Evolutionary conservation across 2,329 filamentous ascomycete genomes (phyloP).

Genomic region (Hypoxylon sp.): DNA sequence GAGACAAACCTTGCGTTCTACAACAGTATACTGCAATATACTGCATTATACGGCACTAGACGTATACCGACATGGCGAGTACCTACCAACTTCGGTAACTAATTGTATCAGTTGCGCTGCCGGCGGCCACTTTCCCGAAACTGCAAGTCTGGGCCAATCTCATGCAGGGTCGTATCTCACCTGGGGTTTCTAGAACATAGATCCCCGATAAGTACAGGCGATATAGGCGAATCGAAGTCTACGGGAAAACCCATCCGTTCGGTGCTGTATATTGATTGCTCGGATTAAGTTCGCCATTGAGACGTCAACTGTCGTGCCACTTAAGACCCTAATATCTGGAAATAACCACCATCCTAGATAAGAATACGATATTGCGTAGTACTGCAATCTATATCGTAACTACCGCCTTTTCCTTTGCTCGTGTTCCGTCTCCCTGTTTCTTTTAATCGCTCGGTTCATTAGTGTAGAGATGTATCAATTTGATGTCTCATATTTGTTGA

Average conservation of each 20-base stretch:
- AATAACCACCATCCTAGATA: slow-evolving; percentile 9
- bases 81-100: slow-evolving; percentile 33
- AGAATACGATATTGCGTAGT: slow-evolving; percentile 6
- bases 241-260: slow-evolving; percentile 8
- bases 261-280: slow-evolving; percentile 24
- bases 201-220: slow-evolving; percentile 29
- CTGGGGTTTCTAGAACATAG: slow-evolving; percentile 39
- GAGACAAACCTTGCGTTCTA: not conserved
- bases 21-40: not conserved
- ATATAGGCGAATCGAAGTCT: slow-evolving; percentile 16
- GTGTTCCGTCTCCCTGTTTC: not conserved
- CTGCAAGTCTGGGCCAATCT: slow-evolving; percentile 29
- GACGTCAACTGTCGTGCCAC: slow-evolving; percentile 23
- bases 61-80: slow-evolving; percentile 18
- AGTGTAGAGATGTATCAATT: not conserved
- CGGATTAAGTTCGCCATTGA: slow-evolving; percentile 36
- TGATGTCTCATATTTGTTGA: not conserved
- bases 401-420: not conserved
- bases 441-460: not conserved
- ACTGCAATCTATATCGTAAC: slow-evolving; percentile 23
- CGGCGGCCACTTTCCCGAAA: slow-evolving; percentile 31
- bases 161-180: slow-evolving; percentile 40
- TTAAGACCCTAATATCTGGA: slow-evolving; percentile 6
- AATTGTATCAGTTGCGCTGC: slow-evolving; percentile 15
- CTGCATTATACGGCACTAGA: not conserved